phyloP scores from a whole-genome alignment of 2,329 filamentous ascomycete genomes.

The Penicillium hesseltinei region DNA sequence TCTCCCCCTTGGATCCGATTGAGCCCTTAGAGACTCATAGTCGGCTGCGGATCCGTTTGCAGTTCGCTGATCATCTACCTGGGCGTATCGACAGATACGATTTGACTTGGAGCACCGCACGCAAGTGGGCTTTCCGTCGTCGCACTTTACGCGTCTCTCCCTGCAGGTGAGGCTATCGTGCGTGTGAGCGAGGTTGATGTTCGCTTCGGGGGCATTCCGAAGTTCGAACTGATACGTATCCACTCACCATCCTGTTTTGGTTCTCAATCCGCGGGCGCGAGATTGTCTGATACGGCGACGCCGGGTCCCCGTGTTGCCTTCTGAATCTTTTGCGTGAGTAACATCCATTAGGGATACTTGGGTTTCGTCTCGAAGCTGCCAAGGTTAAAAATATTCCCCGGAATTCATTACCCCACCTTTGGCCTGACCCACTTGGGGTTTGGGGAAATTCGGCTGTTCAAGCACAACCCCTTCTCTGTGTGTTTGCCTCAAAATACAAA shows the following conservation, averaged over 20 bases:
- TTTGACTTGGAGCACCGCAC: slow-evolving; percentile 12
- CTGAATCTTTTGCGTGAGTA: background rate
- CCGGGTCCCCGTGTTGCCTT: background rate
- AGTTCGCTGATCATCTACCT: background rate
- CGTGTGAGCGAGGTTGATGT: slow-evolving; percentile 4
- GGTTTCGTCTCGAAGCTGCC: slow-evolving; percentile 6
- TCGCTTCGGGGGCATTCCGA: background rate
- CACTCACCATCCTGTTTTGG: slow-evolving; percentile 16
- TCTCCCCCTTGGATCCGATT: background rate
- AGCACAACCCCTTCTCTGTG: background rate
- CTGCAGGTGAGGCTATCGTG: slow-evolving; percentile 17
- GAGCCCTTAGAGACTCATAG: background rate
- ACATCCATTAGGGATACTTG: background rate
- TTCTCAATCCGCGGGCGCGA: slow-evolving; percentile 16
- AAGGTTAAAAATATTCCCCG: background rate
- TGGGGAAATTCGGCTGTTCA: background rate
- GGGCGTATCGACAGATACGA: slow-evolving; percentile 14
- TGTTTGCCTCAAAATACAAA: background rate
- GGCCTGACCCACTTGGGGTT: background rate
- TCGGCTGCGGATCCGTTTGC: background rate
- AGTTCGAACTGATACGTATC: background rate
- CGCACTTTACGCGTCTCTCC: slow-evolving; percentile 20
- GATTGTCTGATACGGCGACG: slow-evolving; percentile 15
- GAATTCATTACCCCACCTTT: background rate
- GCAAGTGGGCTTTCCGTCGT: slow-evolving; percentile 15